phyloP scores from a whole-genome alignment of 768 basidiomycete genomes.

The Rhizopogon roseolus region DNA sequence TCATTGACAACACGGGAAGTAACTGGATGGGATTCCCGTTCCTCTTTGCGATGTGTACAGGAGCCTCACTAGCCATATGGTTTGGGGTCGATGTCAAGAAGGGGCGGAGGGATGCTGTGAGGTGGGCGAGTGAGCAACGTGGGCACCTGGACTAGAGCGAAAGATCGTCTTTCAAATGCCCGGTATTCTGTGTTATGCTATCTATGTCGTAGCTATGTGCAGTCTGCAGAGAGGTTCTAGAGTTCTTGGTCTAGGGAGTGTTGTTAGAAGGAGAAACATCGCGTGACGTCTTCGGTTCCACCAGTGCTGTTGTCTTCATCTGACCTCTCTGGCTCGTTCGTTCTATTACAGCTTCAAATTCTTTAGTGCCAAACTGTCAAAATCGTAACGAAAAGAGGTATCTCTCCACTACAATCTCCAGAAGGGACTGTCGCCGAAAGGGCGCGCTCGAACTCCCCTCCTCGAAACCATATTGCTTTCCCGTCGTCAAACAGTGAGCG shows the following conservation, averaged over 20 bases:
- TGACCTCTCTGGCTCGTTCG: background rate
- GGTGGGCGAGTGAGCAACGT: constrained; percentile 41
- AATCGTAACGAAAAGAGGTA: constrained; percentile 74
- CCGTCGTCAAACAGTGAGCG: constrained; percentile 71
- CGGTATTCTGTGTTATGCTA: too few species aligned
- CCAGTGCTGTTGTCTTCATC: too few species aligned
- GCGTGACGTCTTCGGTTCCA: background rate
- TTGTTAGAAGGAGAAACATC: background rate
- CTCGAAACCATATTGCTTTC: constrained; percentile 69
- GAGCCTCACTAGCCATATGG: constrained; percentile 74
- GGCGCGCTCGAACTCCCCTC: constrained; percentile 42
- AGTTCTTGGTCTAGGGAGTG: too few species aligned
- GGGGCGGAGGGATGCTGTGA: constrained; percentile 56
- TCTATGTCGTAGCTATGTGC: too few species aligned
- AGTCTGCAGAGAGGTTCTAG: too few species aligned
- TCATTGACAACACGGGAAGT: constrained; percentile 59
- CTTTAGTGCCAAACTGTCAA: background rate
- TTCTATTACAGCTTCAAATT: background rate
- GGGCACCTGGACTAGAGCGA: background rate
- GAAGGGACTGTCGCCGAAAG: constrained; percentile 60
- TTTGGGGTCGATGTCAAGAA: constrained; percentile 62
- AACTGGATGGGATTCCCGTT: constrained; percentile 88
- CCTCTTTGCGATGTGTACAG: constrained; percentile 64
- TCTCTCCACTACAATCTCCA: constrained; percentile 46
- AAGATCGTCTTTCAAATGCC: too few species aligned